Evolutionary conservation across 75 land plant genomes (phyloP), one percentile per base, ranked within the genome.

Genomic region (Chamaecyparis obtusa): DNA sequence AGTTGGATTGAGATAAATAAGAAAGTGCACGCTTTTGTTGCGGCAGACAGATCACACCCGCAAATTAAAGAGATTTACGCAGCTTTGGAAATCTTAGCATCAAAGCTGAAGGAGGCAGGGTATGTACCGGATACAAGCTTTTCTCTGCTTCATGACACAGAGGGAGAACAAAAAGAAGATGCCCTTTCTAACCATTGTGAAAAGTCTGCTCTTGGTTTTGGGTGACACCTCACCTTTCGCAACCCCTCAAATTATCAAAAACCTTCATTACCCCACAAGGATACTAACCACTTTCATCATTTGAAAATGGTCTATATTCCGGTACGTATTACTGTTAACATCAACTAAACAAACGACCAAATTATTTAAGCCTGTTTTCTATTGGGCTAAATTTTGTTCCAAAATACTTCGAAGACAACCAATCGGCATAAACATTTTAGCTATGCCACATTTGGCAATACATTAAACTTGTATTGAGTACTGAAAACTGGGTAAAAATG

Each of bases 1-100:
- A 94, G 95, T 82, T 94, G 95, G 95, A 94, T 94, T 48, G 95
- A 94, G 54, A 86, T 94, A 86, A 87, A 88, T 30, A 92, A 91
- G 84, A 88, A 82, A 55, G 43, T 91, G 17, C 92, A 94, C 76
- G 84, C 87, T 5, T 92, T 93, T 85, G 90, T 93, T 19, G 90
- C 93, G 0, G 94, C 85, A 36, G 94, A 93, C 44, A 77, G 87
- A 83, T 88, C 85, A 24, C 94, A 93, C 55, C 93, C 94, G 17
- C 91, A 88, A 88, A 91, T 91, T 8, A 32, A 71, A 30, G 88
- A 86, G 84, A 91, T 89, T 9, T 86, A 88, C 8, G 67, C 74
- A 30, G 84, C 55, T 81, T 80, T 85, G 78, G 88, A 88, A 51
- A 88, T 86, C 84, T 78, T 89, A 81, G 39, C 51, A 4, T 41